These are phyloP conservation scores for Globisporangium spiculum DNA, from an alignment of 352 stramenopile species.

Conservation along the genomic window DNA sequence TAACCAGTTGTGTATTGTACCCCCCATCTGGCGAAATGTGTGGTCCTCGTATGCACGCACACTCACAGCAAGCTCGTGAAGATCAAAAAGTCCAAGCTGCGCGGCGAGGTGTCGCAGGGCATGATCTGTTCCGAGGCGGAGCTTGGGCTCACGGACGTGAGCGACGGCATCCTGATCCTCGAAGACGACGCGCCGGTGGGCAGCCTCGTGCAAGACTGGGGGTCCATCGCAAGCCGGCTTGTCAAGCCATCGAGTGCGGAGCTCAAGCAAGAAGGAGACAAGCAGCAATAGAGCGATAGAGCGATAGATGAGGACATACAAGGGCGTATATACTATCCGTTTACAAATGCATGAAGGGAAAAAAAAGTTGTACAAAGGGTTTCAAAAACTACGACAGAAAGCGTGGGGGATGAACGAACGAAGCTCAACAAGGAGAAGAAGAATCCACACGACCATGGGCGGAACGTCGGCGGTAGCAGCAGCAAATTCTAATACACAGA, in stretches of 20 bases:
- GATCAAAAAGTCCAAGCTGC: slow-evolving; percentile 85
- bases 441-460: slow-evolving; percentile 11
- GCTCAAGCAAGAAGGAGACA: not conserved
- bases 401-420: not conserved
- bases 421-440: not conserved
- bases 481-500: slow-evolving; percentile 12
- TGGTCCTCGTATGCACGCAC: not conserved
- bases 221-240: slow-evolving; percentile 35
- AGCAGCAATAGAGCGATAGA: not conserved
- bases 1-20: slow-evolving; percentile 7
- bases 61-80: slow-evolving; percentile 63
- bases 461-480: slow-evolving; percentile 9
- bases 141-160: slow-evolving; percentile 54
- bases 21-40: slow-evolving; percentile 4
- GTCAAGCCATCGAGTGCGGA: not conserved
- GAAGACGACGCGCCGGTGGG: slow-evolving; percentile 53
- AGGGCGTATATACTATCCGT: slow-evolving; percentile 9
- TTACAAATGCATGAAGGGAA: slow-evolving; percentile 1
- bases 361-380: slow-evolving; percentile 7
- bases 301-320: not conserved
- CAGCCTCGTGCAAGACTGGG: slow-evolving; percentile 42
- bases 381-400: slow-evolving; percentile 3
- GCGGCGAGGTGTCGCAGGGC: slow-evolving; percentile 69
- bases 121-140: slow-evolving; percentile 86
- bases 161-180: slow-evolving; percentile 70